Conservation (phyloP, 805 yeast genomes). For the Metschnikowia henanensis region DNA sequence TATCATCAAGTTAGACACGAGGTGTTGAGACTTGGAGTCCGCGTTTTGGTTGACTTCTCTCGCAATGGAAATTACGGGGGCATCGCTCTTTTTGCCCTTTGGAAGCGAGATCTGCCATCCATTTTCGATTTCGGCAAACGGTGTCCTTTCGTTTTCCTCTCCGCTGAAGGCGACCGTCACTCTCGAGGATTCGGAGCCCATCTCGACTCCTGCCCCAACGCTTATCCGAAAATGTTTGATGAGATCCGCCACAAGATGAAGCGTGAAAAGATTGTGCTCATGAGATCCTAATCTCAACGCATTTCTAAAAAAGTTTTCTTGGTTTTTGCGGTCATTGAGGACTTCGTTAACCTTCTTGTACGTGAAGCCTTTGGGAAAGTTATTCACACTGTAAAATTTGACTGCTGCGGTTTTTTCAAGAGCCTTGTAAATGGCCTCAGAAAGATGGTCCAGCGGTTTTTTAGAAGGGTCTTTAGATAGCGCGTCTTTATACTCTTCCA, state of each 20-base stretch:
- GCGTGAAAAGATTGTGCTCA: constrained; percentile 26
- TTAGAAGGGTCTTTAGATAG: not conserved
- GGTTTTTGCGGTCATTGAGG: constrained; percentile 29
- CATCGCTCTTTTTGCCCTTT: not conserved
- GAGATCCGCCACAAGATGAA: constrained; percentile 27
- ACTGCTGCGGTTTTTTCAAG: constrained; percentile 21
- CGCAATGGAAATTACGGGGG: constrained; percentile 15
- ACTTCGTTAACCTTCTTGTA: constrained; percentile 62
- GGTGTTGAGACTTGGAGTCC: constrained; percentile 50
- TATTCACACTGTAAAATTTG: constrained; percentile 24
- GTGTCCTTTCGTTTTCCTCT: not conserved
- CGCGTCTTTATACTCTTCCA: constrained; percentile 22
- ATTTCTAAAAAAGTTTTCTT: constrained; percentile 10
- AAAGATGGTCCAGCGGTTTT: constrained; percentile 5
- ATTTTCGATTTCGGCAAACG: constrained; percentile 7
- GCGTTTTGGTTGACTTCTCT: constrained; percentile 17
- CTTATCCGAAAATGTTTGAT: constrained; percentile 25
- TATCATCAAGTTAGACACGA: constrained; percentile 87
- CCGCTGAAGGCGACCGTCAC: constrained; percentile 16
- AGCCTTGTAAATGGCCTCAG: constrained; percentile 18
- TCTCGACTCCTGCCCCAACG: constrained; percentile 24
- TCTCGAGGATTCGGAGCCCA: constrained; percentile 17
- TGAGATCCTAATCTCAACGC: constrained; percentile 19
- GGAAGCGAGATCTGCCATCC: constrained; percentile 16
- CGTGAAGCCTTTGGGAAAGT: constrained; percentile 46